Percentiles rank a stretch among this genome's conserved stretches.
These are phyloP conservation scores for Blastobotrys elegans DNA, from an alignment of 1,139 yeast genomes.

Conservation along the genomic window DNA sequence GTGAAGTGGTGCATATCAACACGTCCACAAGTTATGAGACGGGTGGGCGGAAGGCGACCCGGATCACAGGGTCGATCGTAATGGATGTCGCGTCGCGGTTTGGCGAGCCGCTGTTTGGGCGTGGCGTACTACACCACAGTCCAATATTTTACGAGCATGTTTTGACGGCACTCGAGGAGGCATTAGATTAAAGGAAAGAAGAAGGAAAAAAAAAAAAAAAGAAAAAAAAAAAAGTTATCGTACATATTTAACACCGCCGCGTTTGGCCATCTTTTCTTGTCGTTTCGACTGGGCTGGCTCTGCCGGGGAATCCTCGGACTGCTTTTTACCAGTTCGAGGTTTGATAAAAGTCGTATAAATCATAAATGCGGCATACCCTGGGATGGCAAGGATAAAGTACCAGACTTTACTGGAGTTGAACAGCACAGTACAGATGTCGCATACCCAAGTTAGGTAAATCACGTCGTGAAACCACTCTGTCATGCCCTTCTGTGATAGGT, in stretches of 20 bases:
- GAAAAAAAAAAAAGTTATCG: background rate
- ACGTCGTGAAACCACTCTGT: constrained; percentile 76
- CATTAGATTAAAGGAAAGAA: background rate
- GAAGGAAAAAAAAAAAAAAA: background rate
- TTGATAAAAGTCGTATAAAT: constrained; percentile 31
- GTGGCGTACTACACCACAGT: constrained; percentile 35
- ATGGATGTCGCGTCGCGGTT: constrained; percentile 33
- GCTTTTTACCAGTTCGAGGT: background rate
- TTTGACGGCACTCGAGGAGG: constrained; percentile 27
- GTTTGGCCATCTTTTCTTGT: constrained; percentile 41
- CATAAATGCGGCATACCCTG: constrained; percentile 55
- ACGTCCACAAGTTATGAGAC: constrained; percentile 30
- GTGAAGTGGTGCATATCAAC: constrained; percentile 32
- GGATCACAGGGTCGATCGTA: constrained; percentile 30
- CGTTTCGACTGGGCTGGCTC: constrained; percentile 42
- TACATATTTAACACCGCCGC: background rate
- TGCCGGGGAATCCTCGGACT: constrained; percentile 15
- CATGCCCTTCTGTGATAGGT: constrained; percentile 60
- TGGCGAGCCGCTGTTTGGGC: constrained; percentile 34
- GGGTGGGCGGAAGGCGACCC: constrained; percentile 30
- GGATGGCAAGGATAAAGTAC: constrained; percentile 47
- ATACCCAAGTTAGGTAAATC: constrained; percentile 61
- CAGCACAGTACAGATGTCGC: constrained; percentile 51
- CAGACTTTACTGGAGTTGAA: constrained; percentile 59
- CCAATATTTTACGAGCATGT: constrained; percentile 35